phyloP scores from a whole-genome alignment of 441 rosid genomes.

The Brassica hybrid region DNA sequence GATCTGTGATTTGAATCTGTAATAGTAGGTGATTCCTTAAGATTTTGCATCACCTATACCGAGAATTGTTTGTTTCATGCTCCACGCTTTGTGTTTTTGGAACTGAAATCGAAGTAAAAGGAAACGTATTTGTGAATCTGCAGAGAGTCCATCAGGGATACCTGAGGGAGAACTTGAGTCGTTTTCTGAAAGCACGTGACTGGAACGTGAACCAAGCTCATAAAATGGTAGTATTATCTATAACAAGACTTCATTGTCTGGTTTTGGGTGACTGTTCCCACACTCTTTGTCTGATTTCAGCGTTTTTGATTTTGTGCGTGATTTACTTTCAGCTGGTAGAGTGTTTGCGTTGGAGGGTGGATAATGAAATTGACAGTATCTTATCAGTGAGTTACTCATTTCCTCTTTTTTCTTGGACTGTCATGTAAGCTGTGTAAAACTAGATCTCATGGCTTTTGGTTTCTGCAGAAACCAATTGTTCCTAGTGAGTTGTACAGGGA shows the following conservation, averaged over 20 bases:
- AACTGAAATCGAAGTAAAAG: neutral
- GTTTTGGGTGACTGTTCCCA: constrained; percentile 9
- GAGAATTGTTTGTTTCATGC: neutral
- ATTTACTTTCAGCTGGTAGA: constrained; percentile 73
- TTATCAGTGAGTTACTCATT: constrained; percentile 61
- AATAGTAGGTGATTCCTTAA: neutral
- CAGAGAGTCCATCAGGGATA: constrained; percentile 92
- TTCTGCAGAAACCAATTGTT: constrained; percentile 79
- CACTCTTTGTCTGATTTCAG: constrained; percentile 23
- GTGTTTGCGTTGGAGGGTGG: constrained; percentile 83
- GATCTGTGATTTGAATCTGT: constrained; percentile 22
- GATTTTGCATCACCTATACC: neutral
- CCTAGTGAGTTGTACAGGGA: constrained; percentile 76
- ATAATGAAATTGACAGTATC: constrained; percentile 80
- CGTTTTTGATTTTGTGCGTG: neutral
- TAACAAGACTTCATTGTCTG: neutral
- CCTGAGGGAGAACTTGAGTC: constrained; percentile 68
- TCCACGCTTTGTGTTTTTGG: neutral
- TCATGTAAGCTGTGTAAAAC: neutral
- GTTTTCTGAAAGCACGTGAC: constrained; percentile 92
- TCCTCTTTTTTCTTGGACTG: constrained; percentile 6
- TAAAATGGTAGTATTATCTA: constrained; percentile 66
- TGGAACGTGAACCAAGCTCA: constrained; percentile 84
- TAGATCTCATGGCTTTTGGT: constrained; percentile 14
- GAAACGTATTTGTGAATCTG: constrained; percentile 31